Percentiles rank a stretch among this genome's conserved stretches.
Conservation (phyloP, 345 rosid species). For the Linum tenue region DNA sequence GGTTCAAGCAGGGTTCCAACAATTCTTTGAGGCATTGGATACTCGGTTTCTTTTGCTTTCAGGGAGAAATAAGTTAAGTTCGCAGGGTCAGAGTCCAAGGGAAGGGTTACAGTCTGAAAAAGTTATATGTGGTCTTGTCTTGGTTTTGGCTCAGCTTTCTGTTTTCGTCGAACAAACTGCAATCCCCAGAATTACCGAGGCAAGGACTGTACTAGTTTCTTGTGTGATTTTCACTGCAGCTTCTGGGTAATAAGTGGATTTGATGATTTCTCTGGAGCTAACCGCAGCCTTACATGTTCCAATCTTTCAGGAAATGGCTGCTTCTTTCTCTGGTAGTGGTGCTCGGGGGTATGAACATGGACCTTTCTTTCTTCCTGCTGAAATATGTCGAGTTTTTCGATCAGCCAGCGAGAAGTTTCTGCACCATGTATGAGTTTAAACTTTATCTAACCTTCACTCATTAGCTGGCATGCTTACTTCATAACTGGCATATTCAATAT, state of each 20-base stretch:
- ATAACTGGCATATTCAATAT: neutral
- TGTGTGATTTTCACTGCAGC: neutral
- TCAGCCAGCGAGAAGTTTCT: constrained; percentile 79
- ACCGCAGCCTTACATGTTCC: constrained; percentile 3
- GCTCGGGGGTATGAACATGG: constrained; percentile 51
- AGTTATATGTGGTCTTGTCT: constrained; percentile 57
- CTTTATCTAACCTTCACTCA: neutral
- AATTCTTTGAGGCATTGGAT: constrained; percentile 69
- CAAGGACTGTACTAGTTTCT: constrained; percentile 24
- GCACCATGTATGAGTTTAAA: constrained; percentile 54
- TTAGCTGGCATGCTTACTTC: neutral
- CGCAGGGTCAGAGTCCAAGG: constrained; percentile 35
- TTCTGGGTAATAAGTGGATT: neutral
- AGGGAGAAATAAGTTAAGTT: constrained; percentile 49
- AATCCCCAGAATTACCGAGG: constrained; percentile 86
- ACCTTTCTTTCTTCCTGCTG: constrained; percentile 85
- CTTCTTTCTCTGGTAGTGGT: constrained; percentile 76
- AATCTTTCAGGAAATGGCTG: constrained; percentile 63
- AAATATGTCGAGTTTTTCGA: constrained; percentile 67
- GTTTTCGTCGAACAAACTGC: constrained; percentile 81
- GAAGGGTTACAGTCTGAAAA: constrained; percentile 54
- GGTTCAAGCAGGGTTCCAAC: constrained; percentile 94
- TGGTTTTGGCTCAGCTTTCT: constrained; percentile 80
- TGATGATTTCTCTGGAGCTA: constrained; percentile 5
- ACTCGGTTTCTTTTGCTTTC: constrained; percentile 57